Conservation (phyloP, 2,329 filamentous ascomycete species). For the Cryphonectria parasitica region DNA sequence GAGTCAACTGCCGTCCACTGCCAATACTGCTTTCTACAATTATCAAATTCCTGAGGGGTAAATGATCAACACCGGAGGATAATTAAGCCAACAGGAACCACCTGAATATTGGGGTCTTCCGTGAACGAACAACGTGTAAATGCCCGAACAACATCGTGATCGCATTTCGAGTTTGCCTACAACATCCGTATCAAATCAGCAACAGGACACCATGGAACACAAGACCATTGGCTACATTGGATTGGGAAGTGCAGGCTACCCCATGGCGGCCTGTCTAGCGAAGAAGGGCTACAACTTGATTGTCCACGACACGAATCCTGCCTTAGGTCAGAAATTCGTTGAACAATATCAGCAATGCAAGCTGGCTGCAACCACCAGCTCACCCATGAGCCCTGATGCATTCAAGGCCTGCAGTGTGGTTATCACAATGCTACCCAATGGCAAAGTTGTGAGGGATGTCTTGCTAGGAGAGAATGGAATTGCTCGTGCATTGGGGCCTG, state of each 20-base stretch:
- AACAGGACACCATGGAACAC: not conserved
- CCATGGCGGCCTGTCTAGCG: slow-evolving; percentile 9
- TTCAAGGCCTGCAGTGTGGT: slow-evolving; percentile 4
- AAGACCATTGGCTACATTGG: slow-evolving; percentile 5
- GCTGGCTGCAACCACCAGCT: not conserved
- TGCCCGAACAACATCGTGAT: not conserved
- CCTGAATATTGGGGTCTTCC: not conserved
- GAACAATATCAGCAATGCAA: slow-evolving; percentile 2
- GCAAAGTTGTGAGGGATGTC: slow-evolving; percentile 7
- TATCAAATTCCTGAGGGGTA: not conserved
- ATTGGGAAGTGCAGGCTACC: slow-evolving; percentile 6
- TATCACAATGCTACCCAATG: slow-evolving; percentile 12
- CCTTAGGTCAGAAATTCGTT: not conserved
- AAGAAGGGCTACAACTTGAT: slow-evolving; percentile 7
- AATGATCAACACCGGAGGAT: not conserved
- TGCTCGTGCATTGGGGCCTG: not conserved
- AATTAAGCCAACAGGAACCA: not conserved
- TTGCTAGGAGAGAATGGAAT: slow-evolving; percentile 8
- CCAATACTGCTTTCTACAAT: not conserved
- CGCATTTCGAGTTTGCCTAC: not conserved
- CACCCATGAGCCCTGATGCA: not conserved
- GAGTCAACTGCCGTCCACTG: not conserved
- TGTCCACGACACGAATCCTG: not conserved
- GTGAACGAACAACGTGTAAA: not conserved
- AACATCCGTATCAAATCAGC: not conserved